phyloP scores from a whole-genome alignment of 176 grass and related monocot genomes.

The Oryza meyeriana region DNA sequence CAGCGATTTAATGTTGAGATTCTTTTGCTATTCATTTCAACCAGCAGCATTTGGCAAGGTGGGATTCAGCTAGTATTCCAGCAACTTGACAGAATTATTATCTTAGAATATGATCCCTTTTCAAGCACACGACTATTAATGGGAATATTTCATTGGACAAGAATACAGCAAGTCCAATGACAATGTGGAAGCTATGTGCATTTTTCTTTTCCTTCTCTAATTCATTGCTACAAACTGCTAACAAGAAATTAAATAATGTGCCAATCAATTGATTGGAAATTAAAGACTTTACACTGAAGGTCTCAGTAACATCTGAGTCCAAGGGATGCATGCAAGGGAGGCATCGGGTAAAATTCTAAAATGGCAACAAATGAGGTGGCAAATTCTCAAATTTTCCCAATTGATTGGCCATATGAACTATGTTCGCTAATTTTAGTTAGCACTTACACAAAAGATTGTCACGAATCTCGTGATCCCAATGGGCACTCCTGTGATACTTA shows the following conservation, averaged over 20 bases:
- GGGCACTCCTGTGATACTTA: background rate
- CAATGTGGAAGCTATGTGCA: background rate
- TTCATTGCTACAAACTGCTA: background rate
- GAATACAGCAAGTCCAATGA: background rate
- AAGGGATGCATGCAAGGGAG: background rate
- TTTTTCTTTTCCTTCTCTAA: background rate
- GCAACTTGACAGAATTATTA: constrained; percentile 30
- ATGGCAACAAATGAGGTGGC: background rate
- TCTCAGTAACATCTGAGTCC: background rate
- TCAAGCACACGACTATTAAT: background rate
- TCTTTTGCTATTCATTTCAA: constrained; percentile 1
- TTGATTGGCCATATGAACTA: background rate
- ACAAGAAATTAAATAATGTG: background rate
- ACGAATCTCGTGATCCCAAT: background rate
- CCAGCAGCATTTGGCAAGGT: constrained; percentile 16
- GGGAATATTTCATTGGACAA: background rate
- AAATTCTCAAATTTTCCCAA: background rate
- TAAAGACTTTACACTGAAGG: background rate
- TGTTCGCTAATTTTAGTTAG: background rate
- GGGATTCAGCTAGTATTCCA: constrained; percentile 9
- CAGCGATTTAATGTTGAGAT: background rate
- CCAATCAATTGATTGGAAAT: background rate
- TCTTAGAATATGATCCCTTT: background rate
- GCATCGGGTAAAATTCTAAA: background rate
- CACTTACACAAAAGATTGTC: background rate